Evolutionary conservation across 192 early-diverging fungal genomes (phyloP), one percentile per base, ranked within the genome.

Genomic region (Coemansia sp.): DNA sequence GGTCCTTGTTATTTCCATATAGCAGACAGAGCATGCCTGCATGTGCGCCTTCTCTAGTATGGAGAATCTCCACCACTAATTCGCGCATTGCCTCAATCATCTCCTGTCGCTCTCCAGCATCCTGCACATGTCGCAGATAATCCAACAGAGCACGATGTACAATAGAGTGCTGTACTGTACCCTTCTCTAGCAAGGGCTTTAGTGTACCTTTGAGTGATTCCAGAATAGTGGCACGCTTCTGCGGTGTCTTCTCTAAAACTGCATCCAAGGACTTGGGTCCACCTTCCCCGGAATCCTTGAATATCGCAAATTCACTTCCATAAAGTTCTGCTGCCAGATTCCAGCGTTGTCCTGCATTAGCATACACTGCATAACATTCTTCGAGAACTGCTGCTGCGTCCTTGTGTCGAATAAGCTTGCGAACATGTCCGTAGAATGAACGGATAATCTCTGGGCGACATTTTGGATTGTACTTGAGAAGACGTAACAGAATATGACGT

Each of bases 291-390:
- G 49, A 25, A 44, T 38, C 49, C 86, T 88, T 92, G 73, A 94
- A 96, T 23, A 97, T 64, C 4, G 90, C 85, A 81, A 90, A 94
- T 70, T 97, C 95, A 12, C 87, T 89, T 49, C 95, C 95, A 74
- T 95, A 97, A 68, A 98, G 93, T 82, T 98, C 95, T 54, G 92
- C 87, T 53, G 93, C 85, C 65, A 98, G 76, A 18, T 77, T 71
- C 49, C 81, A 81, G 41, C 89, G 69, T 73, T 98, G 92, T 55
- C 71, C 53, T 3, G 88, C 83, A 58, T 90, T 96, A 24, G 91
- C 86, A 62, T 88, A 94, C 71, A 89, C 85, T 12, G 85, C 79
- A 60, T 93, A 98, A 32, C 88, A 89, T 49, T 90, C 89, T 68
- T 97, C 95, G 19, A 98, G 77, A 10, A 95, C 88, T 30, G 72